Conservation (phyloP, 139 green algal species). For the Chlamydomonas sp. region DNA sequence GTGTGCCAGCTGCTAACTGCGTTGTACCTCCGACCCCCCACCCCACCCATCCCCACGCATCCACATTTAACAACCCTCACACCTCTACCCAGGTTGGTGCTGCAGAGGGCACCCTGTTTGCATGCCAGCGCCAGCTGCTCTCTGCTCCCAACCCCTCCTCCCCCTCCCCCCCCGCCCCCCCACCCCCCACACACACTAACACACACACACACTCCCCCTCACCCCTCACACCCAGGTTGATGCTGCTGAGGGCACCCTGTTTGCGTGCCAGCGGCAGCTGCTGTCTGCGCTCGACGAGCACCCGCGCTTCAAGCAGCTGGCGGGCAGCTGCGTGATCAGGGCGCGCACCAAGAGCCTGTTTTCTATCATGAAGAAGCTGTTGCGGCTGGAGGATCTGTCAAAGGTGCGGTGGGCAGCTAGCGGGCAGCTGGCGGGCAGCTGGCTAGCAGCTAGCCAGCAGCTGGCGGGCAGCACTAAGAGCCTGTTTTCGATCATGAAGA, state of each 20-base stretch:
- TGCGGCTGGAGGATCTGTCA: slow-evolving; percentile 61
- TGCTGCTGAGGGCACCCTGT: slow-evolving; percentile 43
- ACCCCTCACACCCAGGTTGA: too few species aligned
- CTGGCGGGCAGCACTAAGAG: slow-evolving; percentile 71
- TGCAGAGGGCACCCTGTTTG: neutral
- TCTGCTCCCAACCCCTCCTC: too few species aligned
- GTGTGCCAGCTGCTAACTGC: too few species aligned
- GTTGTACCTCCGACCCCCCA: too few species aligned
- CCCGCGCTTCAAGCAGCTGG: slow-evolving; percentile 43
- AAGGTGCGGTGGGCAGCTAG: slow-evolving; percentile 60
- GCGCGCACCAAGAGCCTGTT: slow-evolving; percentile 79
- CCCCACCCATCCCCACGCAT: too few species aligned
- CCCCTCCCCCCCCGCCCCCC: too few species aligned
- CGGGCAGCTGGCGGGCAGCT: slow-evolving; percentile 4
- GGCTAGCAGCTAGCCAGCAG: slow-evolving; percentile 19
- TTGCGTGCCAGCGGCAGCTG: slow-evolving; percentile 39
- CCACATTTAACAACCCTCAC: too few species aligned
- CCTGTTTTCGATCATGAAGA: slow-evolving; percentile 86
- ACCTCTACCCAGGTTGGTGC: neutral
- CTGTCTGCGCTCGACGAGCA: slow-evolving; percentile 46
- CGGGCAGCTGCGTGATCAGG: slow-evolving; percentile 30
- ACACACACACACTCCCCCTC: too few species aligned
- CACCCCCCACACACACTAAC: too few species aligned
- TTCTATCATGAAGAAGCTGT: slow-evolving; percentile 89
- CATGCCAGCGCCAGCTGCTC: too few species aligned